Conservation (phyloP, 305 asterid genomes). For the Fraxinus nigra region DNA sequence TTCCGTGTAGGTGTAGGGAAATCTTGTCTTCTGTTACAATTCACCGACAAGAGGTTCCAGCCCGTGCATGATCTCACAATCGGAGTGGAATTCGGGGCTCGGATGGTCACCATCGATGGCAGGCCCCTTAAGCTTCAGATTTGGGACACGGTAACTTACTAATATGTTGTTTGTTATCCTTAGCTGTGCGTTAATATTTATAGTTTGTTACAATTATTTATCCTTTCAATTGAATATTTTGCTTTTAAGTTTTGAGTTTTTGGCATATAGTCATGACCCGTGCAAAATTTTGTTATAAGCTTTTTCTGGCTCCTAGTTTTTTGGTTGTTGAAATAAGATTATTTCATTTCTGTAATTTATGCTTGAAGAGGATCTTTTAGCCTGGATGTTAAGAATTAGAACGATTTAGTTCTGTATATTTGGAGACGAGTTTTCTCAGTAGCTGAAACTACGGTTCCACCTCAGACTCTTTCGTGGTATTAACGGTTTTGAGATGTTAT, state of each 20-base stretch:
- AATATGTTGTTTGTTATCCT: neutral
- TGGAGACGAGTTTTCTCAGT: neutral
- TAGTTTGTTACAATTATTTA: neutral
- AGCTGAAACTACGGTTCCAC: neutral
- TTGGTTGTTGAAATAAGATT: neutral
- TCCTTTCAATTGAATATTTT: neutral
- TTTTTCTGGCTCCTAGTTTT: neutral
- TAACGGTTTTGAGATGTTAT: neutral
- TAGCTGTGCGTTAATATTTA: neutral
- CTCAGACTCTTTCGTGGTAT: neutral
- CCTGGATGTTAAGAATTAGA: neutral
- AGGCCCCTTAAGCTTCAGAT: slow-evolving; percentile 82
- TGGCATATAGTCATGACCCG: neutral
- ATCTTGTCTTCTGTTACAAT: slow-evolving; percentile 80
- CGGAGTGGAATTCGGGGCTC: slow-evolving; percentile 89
- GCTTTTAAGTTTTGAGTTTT: neutral
- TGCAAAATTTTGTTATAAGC: neutral
- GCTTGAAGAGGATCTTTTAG: neutral
- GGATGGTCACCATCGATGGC: slow-evolving; percentile 68
- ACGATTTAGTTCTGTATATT: neutral
- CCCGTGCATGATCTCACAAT: slow-evolving; percentile 91
- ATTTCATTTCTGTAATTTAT: neutral
- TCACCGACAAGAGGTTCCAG: slow-evolving; percentile 85
- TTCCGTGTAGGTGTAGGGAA: slow-evolving; percentile 64
- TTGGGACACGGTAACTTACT: slow-evolving; percentile 68